Conservation (phyloP, 2,329 filamentous ascomycete species). For the Pseudohalonectria lignicola region DNA sequence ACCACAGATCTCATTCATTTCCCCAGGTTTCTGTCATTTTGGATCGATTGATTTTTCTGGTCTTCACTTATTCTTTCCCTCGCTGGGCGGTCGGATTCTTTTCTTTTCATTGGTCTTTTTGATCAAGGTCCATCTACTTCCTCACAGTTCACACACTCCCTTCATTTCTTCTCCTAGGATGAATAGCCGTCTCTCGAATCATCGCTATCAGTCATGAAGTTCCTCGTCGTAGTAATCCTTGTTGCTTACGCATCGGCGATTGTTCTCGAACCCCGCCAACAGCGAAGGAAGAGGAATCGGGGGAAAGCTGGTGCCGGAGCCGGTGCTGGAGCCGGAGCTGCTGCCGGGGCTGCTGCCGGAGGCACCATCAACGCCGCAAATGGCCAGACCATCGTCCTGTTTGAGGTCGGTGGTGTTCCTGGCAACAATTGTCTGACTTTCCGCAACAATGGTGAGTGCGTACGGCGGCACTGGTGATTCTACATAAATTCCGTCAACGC, state of each 20-base stretch:
- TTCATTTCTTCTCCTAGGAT: too few relatives aligned
- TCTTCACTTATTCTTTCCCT: too few relatives aligned
- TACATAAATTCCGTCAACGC: too few relatives aligned
- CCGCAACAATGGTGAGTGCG: conserved; percentile 24
- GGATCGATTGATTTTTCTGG: too few relatives aligned
- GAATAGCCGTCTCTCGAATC: too few relatives aligned
- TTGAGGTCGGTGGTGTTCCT: conserved; percentile 23
- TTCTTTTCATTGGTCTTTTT: too few relatives aligned
- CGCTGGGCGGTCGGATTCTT: too few relatives aligned
- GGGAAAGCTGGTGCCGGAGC: neutral
- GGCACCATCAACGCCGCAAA: conserved; percentile 1
- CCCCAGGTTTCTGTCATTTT: too few relatives aligned
- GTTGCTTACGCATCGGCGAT: neutral
- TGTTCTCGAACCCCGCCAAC: neutral
- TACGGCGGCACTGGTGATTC: neutral
- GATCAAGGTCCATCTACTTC: too few relatives aligned
- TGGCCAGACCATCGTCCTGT: conserved; percentile 21
- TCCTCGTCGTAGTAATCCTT: neutral
- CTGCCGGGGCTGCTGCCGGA: neutral
- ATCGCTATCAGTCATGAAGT: too few relatives aligned
- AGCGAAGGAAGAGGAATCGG: neutral
- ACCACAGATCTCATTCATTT: too few relatives aligned
- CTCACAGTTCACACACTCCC: too few relatives aligned
- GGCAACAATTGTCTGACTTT: conserved; percentile 27
- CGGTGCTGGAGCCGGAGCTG: neutral